Evolutionary conservation across 1,284 basidiomycete genomes (phyloP).

Genomic region (Ceratobasidium theobromae): DNA sequence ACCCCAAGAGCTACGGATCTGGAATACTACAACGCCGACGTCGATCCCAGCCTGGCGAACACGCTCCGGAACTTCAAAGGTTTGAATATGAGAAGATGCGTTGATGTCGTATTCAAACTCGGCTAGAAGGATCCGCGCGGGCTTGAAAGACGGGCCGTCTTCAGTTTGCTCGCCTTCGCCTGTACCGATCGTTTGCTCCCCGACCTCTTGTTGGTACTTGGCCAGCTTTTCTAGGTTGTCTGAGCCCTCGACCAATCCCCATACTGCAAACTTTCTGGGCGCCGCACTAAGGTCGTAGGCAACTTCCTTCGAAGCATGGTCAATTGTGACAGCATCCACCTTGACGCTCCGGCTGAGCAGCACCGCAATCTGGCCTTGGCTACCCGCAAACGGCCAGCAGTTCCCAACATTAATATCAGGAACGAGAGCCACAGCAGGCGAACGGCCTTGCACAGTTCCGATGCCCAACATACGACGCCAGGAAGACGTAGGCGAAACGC

Average conservation of each 20-base stretch:
- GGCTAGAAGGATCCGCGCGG: conserved; percentile 62
- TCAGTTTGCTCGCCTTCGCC: conserved; percentile 41
- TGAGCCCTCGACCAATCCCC: conserved; percentile 78
- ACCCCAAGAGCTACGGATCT: conserved; percentile 86
- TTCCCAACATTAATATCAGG: conserved; percentile 78
- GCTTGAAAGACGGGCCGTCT: conserved; percentile 38
- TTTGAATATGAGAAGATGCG: conserved; percentile 73
- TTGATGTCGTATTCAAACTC: conserved; percentile 79
- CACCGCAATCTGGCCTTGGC: conserved; percentile 79
- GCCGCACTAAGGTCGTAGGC: conserved; percentile 79
- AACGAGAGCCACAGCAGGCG: conserved; percentile 83
- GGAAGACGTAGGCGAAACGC: conserved; percentile 52
- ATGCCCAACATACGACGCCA: conserved; percentile 45
- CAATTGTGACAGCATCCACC: conserved; percentile 80
- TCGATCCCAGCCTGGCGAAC: conserved; percentile 70
- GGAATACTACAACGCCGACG: conserved; percentile 77
- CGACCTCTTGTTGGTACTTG: conserved; percentile 40
- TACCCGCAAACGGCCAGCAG: conserved; percentile 91
- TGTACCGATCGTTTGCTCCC: conserved; percentile 33
- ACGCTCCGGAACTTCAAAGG: conserved; percentile 73
- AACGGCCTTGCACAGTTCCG: conserved; percentile 67
- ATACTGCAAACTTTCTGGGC: conserved; percentile 83
- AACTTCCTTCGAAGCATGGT: conserved; percentile 80
- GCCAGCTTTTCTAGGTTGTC: conserved; percentile 65
- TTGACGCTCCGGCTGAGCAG: conserved; percentile 67